Evolutionary conservation across 352 stramenopile species (phyloP), one percentile per base, ranked within the genome.

Genomic region (Phytophthora chlamydospora): DNA sequence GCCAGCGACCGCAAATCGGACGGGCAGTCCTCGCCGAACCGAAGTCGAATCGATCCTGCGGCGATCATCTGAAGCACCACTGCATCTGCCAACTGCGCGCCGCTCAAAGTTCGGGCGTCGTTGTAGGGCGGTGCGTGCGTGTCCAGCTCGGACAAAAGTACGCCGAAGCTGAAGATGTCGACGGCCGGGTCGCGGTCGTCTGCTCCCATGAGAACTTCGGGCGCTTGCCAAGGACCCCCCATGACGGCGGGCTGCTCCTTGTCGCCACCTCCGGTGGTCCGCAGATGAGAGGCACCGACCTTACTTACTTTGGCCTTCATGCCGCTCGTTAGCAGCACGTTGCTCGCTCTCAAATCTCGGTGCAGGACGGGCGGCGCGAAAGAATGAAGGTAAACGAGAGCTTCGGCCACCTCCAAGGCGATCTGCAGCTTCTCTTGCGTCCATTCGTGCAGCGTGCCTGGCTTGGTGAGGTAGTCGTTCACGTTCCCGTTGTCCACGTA

Each of bases 401-500:
- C 78, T 47, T 90, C 76, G 19, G 62, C 65, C 32, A 88, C 55
- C 36, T 83, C 77, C 24, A 77, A 62, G 8, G 75, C 77, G 19
- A 85, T 66, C 56, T 68, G 62, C 51, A 75, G 47, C 4, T 74
- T 70, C 14, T 69, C 49, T 7, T 66, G 24, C 2, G 57, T 73
- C 78, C 78, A 90, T n/a, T 72, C 39, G 21, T 43, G 49, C 7
- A 56, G 39, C 16, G 64, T 57, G 9, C 49, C 51, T 12, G 55
- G 52, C 6, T 45, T 61, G 14, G 57, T 49, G 31, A 90, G 52
- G 31, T 78, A 78, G 13, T 60, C 60, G 13, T 68, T 61, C 43
- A 90, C 38, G 49, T 83, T 80, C 34, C 77, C 78, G 41, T 73
- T 71, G 36, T 80, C 68, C 76, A 86, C 77, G 61, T 85, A 89